These are phyloP conservation scores for Apophysomyces variabilis DNA, from an alignment of 371 early-diverging fungal species.

Conservation along the genomic window DNA sequence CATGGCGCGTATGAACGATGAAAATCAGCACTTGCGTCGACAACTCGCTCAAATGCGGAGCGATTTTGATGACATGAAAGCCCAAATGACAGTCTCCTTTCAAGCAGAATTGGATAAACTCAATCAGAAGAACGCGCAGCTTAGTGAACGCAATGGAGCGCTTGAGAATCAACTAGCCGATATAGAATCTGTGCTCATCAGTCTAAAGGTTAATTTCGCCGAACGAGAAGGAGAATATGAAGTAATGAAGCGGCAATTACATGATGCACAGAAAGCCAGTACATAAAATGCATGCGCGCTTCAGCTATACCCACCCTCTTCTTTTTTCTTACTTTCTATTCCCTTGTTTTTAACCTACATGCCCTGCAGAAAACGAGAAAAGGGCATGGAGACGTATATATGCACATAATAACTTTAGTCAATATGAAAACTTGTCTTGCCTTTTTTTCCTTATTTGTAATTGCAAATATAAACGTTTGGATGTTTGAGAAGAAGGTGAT, in stretches of 20 bases:
- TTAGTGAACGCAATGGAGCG: neutral
- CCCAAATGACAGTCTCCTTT: constrained; percentile 46
- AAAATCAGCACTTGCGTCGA: constrained; percentile 61
- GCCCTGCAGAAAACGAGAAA: neutral
- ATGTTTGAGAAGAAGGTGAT: no score
- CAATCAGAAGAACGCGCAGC: constrained; percentile 50
- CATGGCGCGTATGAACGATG: constrained; percentile 53
- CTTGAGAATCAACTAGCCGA: constrained; percentile 1
- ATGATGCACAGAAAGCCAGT: constrained; percentile 38
- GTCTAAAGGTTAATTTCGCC: constrained; percentile 66
- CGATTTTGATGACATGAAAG: constrained; percentile 39
- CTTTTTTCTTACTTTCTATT: no score
- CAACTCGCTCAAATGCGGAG: constrained; percentile 42
- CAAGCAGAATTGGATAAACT: constrained; percentile 62
- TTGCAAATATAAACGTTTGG: no score
- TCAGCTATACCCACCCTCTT: neutral
- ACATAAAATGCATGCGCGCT: neutral
- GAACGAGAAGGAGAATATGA: constrained; percentile 73
- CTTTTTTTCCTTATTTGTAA: no score
- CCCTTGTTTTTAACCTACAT: neutral
- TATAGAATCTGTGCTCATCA: constrained; percentile 54
- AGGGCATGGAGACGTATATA: no score
- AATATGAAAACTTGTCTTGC: no score
- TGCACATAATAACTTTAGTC: no score
- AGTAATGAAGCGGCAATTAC: constrained; percentile 52